Base-by-base conservation (phyloP, 225 moss, liverwort and hornwort species). In the Bryum argenteum region DNA sequence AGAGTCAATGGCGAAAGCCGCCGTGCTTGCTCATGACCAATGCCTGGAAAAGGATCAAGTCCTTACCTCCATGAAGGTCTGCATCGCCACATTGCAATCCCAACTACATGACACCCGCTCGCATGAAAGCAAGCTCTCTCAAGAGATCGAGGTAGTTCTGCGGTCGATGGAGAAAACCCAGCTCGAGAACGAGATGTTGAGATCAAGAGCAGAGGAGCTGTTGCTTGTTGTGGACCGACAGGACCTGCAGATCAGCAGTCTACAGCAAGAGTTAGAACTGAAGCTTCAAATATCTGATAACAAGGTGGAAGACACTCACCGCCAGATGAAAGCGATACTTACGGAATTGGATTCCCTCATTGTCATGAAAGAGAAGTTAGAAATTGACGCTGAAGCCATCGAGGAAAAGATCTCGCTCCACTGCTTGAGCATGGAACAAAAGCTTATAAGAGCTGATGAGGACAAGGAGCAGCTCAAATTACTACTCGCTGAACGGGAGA, bases 31-130 rank as follows among this genome's bases (percentile, higher is more conserved):
- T 22, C 12, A 66, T 62, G 69, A 80, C 33, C 65, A 76, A 47
- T 77, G 61, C 60, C 33, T 70, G 11, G 70, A 77, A 40, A 83
- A 80, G 71, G 73, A 76, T 59, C 79, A 70, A 70, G 58, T 52
- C 18, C 63, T 84, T 58, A 57, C 40, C 40, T 68, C 63, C 20
- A 58, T 77, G 48, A 69, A 79, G 71, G 47, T 55, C 23, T 67
- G 67, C 42, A 62, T 68, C 58, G 63, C 62, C 28, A 71, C 74
- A 7, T 65, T 68, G 38, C 80, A 84, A 61, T 65, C 83, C n/a
- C 77, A 73, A 72, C 60, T 81, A 40, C n/a, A 69, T 54, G 79
- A 79, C 22, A 70, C 70, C 63, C 75, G 69, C 57, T 48, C 61
- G 42, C 78, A 66, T 23, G 79, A 85, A 73, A 60, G 53, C 48